Base-by-base conservation (phyloP, 192 early-diverging fungal genomes). In the Irineochytrium annulatum region DNA sequence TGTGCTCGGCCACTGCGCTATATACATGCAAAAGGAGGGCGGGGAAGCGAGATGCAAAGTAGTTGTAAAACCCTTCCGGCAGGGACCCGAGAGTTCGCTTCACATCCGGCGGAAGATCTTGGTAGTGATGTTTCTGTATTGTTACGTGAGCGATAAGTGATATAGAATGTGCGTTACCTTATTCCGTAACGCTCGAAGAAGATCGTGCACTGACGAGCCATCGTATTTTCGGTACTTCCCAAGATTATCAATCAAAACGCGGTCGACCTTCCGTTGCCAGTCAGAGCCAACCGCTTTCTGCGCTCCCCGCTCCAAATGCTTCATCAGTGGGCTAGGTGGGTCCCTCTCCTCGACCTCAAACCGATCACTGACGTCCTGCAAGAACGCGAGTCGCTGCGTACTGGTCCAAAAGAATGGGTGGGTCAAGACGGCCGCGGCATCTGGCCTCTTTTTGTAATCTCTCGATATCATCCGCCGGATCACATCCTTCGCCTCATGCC, bases 401-500 rank as follows among this genome's bases (percentile, higher is more conserved):
- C 90, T 69, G 14, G 86, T 81, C 96, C 96, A 99, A 62, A 99
- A 99, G 73, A 87, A 99, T 19, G 96, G 96, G 67, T 99, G 96
- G 8, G 78, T 70, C 60, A 99, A 80, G 8, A 96, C 81, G 28
- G 69, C 73, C 43, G 79, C 76, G 0, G 94, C 83, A 34, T 82
- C 84, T 2, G 91, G 95, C 37, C 94, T 70, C 56, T 90, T 88
- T 27, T 73, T 76, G 17, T 87, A 85, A 34, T 92, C 76, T 27
- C 80, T 78, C 2, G 80, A 71, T 60, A 99, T 86, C 95, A 97
- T 99, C 28, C 87, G 78, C 27, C 82, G 77, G 59, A 99, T 89
- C 67, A 99, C 67, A 65, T 97, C 95, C 60, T 84, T 91, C 0
- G 93, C 93, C 57, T 94, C 89, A 31, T 84, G 87, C 27, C 87